phyloP scores from a whole-genome alignment of 805 yeast species.

The Yarrowia alimentaria region DNA sequence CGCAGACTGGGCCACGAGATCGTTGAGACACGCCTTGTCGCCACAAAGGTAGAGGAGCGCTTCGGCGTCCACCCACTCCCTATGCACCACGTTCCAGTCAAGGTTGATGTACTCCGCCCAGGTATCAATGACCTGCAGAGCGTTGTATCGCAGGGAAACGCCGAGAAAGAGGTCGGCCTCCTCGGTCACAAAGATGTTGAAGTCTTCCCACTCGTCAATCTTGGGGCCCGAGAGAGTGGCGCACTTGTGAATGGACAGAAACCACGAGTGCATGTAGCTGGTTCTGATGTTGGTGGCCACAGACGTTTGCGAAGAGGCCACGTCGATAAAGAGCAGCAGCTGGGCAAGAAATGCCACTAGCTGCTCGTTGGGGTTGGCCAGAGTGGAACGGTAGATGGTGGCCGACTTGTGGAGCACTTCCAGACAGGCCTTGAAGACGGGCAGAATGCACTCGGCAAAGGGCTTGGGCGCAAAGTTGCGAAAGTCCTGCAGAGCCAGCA shows the following conservation, averaged over 20 bases:
- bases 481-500: slow-evolving; percentile 15
- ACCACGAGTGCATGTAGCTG: slow-evolving; percentile 1
- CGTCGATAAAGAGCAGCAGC: slow-evolving; percentile 31
- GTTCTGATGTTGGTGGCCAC: slow-evolving; percentile 2
- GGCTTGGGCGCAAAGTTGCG: slow-evolving; percentile 20
- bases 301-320: slow-evolving; percentile 15
- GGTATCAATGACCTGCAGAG: slow-evolving; percentile 56
- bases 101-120: slow-evolving; percentile 40
- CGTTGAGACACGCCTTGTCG: neutral
- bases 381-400: neutral
- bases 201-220: slow-evolving; percentile 54
- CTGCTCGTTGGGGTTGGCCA: slow-evolving; percentile 27
- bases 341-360: slow-evolving; percentile 31
- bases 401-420: slow-evolving; percentile 7
- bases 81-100: slow-evolving; percentile 21
- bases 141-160: slow-evolving; percentile 57
- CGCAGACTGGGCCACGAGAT: slow-evolving; percentile 6
- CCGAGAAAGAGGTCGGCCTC: slow-evolving; percentile 67
- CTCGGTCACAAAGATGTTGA: slow-evolving; percentile 67
- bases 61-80: slow-evolving; percentile 13
- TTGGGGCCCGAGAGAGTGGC: slow-evolving; percentile 17
- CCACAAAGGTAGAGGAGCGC: slow-evolving; percentile 11
- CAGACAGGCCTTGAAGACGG: slow-evolving; percentile 6
- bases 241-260: slow-evolving; percentile 6
- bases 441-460: slow-evolving; percentile 5